phyloP scores from a whole-genome alignment of 2,329 filamentous ascomycete species.

The Pseudopithomyces maydicus region DNA sequence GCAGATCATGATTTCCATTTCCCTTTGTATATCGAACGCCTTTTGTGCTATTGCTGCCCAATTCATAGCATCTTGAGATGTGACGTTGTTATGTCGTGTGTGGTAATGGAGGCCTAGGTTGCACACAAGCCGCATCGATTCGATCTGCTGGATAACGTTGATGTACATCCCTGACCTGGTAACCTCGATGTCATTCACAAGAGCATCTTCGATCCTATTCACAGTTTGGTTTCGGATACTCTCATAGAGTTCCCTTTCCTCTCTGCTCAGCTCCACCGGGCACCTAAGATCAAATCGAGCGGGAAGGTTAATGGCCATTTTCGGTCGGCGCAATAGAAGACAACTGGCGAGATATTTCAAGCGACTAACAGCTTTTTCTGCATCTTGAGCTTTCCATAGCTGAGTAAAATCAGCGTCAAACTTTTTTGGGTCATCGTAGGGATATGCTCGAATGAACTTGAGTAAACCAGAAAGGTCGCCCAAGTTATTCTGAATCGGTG shows the following conservation, averaged over 20 bases:
- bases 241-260: constrained; percentile 48
- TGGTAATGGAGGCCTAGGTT: constrained; percentile 53
- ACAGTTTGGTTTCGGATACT: constrained; percentile 15
- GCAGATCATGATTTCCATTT: constrained; percentile 18
- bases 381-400: constrained; percentile 47
- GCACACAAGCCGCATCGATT: constrained; percentile 53
- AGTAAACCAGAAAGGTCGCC: constrained; percentile 51
- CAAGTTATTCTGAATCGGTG: constrained; percentile 55
- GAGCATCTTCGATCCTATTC: constrained; percentile 34
- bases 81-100: constrained; percentile 5
- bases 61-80: constrained; percentile 4
- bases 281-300: constrained; percentile 38
- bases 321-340: constrained; percentile 50
- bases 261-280: constrained; percentile 43
- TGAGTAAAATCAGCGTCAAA: constrained; percentile 49
- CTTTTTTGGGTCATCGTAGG: constrained; percentile 45
- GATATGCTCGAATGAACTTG: constrained; percentile 50
- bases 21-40: constrained; percentile 16
- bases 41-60: constrained; percentile 16
- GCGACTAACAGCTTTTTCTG: constrained; percentile 45
- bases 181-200: constrained; percentile 20
- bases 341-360: constrained; percentile 47
- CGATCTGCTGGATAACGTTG: constrained; percentile 54
- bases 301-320: constrained; percentile 48
- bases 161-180: constrained; percentile 33